A percentile compares a stretch with the other conserved stretches of the same genome.
These are phyloP conservation scores for Rhodotorula glutinis DNA, from an alignment of 1,284 basidiomycete species.

Conservation along the genomic window DNA sequence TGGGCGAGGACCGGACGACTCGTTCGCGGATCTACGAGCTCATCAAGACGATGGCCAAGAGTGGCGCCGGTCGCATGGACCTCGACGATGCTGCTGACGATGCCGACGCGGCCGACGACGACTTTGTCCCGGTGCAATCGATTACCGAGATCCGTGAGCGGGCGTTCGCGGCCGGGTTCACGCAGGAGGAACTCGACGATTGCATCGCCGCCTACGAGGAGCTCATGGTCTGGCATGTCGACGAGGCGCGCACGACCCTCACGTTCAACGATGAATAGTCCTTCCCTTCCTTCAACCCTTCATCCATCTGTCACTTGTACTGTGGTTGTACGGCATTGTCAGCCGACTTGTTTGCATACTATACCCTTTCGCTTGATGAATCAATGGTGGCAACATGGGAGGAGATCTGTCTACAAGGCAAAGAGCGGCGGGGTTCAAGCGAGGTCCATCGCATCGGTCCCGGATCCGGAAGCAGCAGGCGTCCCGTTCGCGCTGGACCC, in stretches of 20 bases:
- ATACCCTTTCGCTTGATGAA: background rate
- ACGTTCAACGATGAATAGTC: slow-evolving; percentile 19
- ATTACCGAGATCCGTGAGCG: slow-evolving; percentile 81
- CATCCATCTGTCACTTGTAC: background rate
- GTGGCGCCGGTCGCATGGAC: slow-evolving; percentile 52
- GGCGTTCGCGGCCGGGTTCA: slow-evolving; percentile 80
- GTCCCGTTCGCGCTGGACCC: background rate
- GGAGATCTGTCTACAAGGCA: background rate
- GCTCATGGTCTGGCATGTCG: slow-evolving; percentile 40
- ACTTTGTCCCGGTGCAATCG: slow-evolving; percentile 52
- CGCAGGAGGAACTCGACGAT: slow-evolving; percentile 78
- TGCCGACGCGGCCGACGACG: slow-evolving; percentile 64
- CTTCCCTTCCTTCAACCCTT: background rate
- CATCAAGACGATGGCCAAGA: slow-evolving; percentile 74
- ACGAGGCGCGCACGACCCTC: slow-evolving; percentile 33
- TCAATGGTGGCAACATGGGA: background rate
- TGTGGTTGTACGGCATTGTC: background rate
- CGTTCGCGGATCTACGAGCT: slow-evolving; percentile 81
- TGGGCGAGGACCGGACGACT: slow-evolving; percentile 68
- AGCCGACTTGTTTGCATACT: background rate
- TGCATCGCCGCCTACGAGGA: slow-evolving; percentile 42
- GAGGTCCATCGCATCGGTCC: slow-evolving; percentile 9
- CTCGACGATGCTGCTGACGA: slow-evolving; percentile 63
- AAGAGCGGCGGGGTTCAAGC: background rate
- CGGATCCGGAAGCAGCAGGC: background rate